phyloP scores from a whole-genome alignment of 495 filamentous ascomycete species.

The Hypoxylon subgilvum region DNA sequence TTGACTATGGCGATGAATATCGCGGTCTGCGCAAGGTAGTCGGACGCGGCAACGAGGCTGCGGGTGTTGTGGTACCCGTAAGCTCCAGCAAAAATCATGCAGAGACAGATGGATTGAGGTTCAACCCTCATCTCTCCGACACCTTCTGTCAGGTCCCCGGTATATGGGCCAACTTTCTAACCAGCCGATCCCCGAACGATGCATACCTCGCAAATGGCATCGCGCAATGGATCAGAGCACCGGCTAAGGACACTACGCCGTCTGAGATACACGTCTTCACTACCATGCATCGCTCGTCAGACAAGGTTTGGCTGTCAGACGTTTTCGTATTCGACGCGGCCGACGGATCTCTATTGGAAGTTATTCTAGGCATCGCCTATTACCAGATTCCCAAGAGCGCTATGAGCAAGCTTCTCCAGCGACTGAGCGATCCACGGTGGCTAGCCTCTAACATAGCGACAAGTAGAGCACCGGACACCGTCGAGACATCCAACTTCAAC shows the following conservation, averaged over 20 bases:
- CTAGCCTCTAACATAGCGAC: not conserved
- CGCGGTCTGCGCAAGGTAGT: conserved; percentile 54
- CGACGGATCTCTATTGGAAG: conserved; percentile 47
- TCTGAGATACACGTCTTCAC: conserved; percentile 53
- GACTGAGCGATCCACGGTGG: conserved; percentile 3
- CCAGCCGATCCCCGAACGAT: conserved; percentile 40
- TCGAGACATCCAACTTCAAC: not conserved
- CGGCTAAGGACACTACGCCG: conserved; percentile 30
- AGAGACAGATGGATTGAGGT: conserved; percentile 25
- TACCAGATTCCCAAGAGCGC: conserved; percentile 46
- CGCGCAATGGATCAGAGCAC: conserved; percentile 54
- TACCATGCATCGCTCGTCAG: conserved; percentile 39
- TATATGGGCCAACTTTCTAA: conserved; percentile 59
- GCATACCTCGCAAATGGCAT: conserved; percentile 56
- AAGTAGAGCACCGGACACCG: not conserved
- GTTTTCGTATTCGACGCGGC: conserved; percentile 57
- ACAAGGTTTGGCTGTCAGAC: conserved; percentile 50
- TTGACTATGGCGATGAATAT: conserved; percentile 55
- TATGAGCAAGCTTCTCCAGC: conserved; percentile 1
- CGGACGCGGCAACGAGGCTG: conserved; percentile 47
- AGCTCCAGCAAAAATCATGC: conserved; percentile 24
- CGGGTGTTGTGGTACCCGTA: conserved; percentile 48
- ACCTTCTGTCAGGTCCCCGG: conserved; percentile 58
- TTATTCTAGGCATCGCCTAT: conserved; percentile 58
- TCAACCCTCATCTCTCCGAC: conserved; percentile 29